Percentiles rank a stretch among this genome's conserved stretches.
Evolutionary conservation across 1,139 yeast genomes (phyloP).

Genomic region (Scheffersomyces titani): DNA sequence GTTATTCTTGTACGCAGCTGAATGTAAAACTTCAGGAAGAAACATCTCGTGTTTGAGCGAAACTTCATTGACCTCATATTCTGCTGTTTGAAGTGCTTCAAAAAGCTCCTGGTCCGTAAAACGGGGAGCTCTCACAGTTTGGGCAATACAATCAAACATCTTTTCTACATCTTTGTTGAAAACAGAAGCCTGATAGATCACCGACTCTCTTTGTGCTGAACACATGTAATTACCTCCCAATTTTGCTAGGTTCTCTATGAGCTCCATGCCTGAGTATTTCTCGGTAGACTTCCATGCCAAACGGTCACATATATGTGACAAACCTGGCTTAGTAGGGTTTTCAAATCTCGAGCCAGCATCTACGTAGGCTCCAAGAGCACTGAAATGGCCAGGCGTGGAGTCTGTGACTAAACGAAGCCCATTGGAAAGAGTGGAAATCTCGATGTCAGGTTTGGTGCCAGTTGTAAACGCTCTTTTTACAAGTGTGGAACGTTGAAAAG

Average conservation of each 20-base stretch:
- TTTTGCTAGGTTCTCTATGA: conserved; percentile 74
- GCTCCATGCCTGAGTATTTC: conserved; percentile 60
- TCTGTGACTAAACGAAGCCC: conserved; percentile 86
- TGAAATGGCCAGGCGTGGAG: conserved; percentile 85
- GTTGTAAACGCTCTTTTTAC: background rate
- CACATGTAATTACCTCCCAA: conserved; percentile 96
- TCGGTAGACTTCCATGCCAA: conserved; percentile 84
- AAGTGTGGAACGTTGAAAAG: background rate
- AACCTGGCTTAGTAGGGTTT: conserved; percentile 55
- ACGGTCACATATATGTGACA: conserved; percentile 82
- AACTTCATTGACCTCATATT: conserved; percentile 81
- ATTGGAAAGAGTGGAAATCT: conserved; percentile 61
- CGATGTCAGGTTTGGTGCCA: conserved; percentile 26
- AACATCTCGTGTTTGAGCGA: conserved; percentile 83
- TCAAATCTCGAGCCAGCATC: conserved; percentile 92
- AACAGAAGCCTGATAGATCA: conserved; percentile 93
- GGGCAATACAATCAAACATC: conserved; percentile 80
- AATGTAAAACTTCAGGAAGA: conserved; percentile 85
- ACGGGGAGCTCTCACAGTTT: conserved; percentile 73
- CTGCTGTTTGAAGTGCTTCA: conserved; percentile 74
- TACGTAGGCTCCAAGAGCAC: conserved; percentile 86
- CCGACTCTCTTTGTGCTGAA: conserved; percentile 86
- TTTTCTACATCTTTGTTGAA: conserved; percentile 83
- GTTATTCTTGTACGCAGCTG: conserved; percentile 69
- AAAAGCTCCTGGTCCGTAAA: conserved; percentile 69